A percentile compares a stretch with the other conserved stretches of the same genome.
Conservation (phyloP, 176 grass and related monocot species). For the sorghum (Sorghum bicolor) region Sorghum_bicolor_NCBIv3 NC_012879.2:17207001-17207500, state of each 20-base stretch:
- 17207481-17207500: constrained; percentile 25
- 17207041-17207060: neutral
- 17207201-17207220: no score
- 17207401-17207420: constrained; percentile 17
- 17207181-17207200: no score
- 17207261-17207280: no score
- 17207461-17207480: constrained; percentile 47
- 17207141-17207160: neutral
- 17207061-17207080: neutral
- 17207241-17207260: no score
- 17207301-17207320: no score
- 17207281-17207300: no score
- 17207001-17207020: neutral
- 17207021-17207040: constrained; percentile 16
- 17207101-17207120: no score
- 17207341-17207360: constrained; percentile 4
- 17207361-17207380: constrained; percentile 42
- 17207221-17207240: no score
- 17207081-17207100: neutral
- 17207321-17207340: neutral
- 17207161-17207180: no score
- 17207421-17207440: constrained; percentile 22
- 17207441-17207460: constrained; percentile 18
- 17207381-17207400: constrained; percentile 24
- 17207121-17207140: neutral